Evolutionary conservation across 2,329 filamentous ascomycete species (phyloP), one percentile per base, ranked within the genome.

Genomic region (Ceratocystis ficicola): DNA sequence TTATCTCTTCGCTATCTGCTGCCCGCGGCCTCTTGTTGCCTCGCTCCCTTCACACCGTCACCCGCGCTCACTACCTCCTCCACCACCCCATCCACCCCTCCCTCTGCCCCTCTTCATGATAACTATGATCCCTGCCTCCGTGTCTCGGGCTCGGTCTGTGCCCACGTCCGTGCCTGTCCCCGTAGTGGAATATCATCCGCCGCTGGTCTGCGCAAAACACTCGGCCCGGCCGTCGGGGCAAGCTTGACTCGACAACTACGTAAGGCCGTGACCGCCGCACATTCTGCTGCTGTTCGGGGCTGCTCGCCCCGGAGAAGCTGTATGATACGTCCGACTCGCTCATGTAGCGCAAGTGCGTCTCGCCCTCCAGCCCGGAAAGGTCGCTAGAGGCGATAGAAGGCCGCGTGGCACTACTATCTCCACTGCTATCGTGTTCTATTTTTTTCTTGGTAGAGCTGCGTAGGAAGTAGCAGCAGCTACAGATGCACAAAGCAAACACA

Each of bases 401-500:
- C 10, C 10, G 15, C 10, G 36, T 41, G 36, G 10, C 8, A 5
- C 36, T 41, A 41, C 10, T 41, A 41, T 41, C 4, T 41, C 3
- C 36, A 41, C 36, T 12, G 36, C 8, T 41, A 12, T 25, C 22
- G 15, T 6, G 22, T 4, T 28, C 4, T 57, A 25, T 30, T 12
- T 7, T n/a, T 57, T 57, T 22, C 10, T 57, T 57, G 20, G 20
- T 22, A 10, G 46, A 50, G 46, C 46, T 20, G 52, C 52, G 52
- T 22, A 57, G 15, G 12, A 57, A 57, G 22, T 30, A 30, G 22
- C 41, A 63, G 44, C 61, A 63, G 20, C 61, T 28, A 25, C 41
- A 63, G 20, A 63, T 63, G 36, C 61, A 63, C 30, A 63, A 15
- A 22, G 22, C 41, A 30, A 63, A 30, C 22, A 44, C 36, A 63